These are phyloP conservation scores for Aurifilum marmelostoma DNA, from an alignment of 2,329 filamentous ascomycete genomes.

Conservation along the genomic window DNA sequence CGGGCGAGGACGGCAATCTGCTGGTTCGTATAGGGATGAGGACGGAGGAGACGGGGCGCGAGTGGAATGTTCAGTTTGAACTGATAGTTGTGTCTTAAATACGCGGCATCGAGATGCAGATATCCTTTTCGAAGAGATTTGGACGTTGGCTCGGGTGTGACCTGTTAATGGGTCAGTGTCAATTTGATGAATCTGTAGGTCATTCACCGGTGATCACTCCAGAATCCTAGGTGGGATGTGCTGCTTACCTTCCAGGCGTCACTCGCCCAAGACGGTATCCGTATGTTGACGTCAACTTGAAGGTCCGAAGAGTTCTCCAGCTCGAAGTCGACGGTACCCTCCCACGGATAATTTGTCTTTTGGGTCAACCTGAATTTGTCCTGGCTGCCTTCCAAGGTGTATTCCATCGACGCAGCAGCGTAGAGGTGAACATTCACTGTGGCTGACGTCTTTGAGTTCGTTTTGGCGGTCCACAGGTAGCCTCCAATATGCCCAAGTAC, in stretches of 20 bases:
- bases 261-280: constrained; percentile 59
- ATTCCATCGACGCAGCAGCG: constrained; percentile 48
- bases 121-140: constrained; percentile 47
- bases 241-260: constrained; percentile 32
- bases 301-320: constrained; percentile 40
- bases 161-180: too few species aligned
- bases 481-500: constrained; percentile 59
- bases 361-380: constrained; percentile 48
- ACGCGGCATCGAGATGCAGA: constrained; percentile 47
- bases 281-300: constrained; percentile 48
- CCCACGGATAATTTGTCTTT: constrained; percentile 59
- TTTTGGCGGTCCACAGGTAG: constrained; percentile 55
- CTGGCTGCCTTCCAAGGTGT: constrained; percentile 38
- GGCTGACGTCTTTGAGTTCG: constrained; percentile 6
- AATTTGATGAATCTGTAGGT: too few species aligned
- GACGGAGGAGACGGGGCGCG: constrained; percentile 50
- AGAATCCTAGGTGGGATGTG: too few species aligned
- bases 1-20: constrained; percentile 55
- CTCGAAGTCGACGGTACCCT: constrained; percentile 52
- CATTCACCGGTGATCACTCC: too few species aligned
- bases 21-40: constrained; percentile 60
- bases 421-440: constrained; percentile 58
- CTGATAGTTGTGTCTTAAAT: constrained; percentile 41
- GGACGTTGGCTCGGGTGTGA: constrained; percentile 9
- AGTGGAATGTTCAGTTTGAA: constrained; percentile 52